These are phyloP conservation scores for Fusarium guadeloupense DNA, from an alignment of 2,329 filamentous ascomycete species.

Conservation along the genomic window DNA sequence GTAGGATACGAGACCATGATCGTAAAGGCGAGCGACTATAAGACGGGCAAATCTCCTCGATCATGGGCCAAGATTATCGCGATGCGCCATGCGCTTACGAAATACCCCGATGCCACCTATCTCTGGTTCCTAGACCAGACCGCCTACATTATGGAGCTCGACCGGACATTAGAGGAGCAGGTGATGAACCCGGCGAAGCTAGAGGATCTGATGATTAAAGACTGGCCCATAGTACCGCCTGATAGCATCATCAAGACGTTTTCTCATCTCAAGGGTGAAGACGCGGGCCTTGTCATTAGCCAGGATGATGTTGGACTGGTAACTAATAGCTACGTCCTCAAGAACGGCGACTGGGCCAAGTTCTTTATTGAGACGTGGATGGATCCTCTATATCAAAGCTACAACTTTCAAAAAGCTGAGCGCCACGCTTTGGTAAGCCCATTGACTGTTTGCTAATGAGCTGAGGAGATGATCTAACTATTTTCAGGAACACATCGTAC, in stretches of 20 bases:
- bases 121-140: slow-evolving; percentile 90
- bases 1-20: slow-evolving; percentile 89
- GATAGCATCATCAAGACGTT: slow-evolving; percentile 98
- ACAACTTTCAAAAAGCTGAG: slow-evolving; percentile 97
- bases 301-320: slow-evolving; percentile 86
- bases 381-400: slow-evolving; percentile 89
- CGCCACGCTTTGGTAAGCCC: slow-evolving; percentile 81
- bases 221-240: slow-evolving; percentile 88
- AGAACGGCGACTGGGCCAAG: slow-evolving; percentile 87
- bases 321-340: slow-evolving; percentile 79
- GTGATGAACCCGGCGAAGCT: slow-evolving; percentile 74
- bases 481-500: slow-evolving; percentile 80
- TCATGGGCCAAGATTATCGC: slow-evolving; percentile 86
- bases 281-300: slow-evolving; percentile 83
- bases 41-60: slow-evolving; percentile 66
- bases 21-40: slow-evolving; percentile 78
- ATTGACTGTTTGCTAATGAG: background rate
- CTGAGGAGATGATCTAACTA: slow-evolving; percentile 30
- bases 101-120: slow-evolving; percentile 78
- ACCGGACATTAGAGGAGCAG: slow-evolving; percentile 73
- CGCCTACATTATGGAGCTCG: slow-evolving; percentile 87
- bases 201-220: slow-evolving; percentile 82
- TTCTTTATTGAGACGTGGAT: slow-evolving; percentile 97
- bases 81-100: slow-evolving; percentile 86
- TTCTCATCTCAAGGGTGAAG: slow-evolving; percentile 76